Evolutionary conservation across 2,329 filamentous ascomycete species (phyloP).

Genomic region (Xylaria sp.): DNA sequence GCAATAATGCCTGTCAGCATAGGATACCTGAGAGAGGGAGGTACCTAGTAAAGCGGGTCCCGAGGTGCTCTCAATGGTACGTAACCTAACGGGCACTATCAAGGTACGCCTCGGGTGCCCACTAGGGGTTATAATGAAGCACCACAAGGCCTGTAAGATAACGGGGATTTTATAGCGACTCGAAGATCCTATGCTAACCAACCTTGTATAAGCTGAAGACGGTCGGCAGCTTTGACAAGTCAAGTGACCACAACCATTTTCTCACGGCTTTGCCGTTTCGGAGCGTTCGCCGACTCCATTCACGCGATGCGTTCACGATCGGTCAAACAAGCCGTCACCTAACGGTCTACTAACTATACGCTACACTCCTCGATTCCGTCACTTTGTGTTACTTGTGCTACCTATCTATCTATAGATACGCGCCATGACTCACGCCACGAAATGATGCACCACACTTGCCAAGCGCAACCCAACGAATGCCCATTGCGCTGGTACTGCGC

Average conservation of each 20-base stretch:
- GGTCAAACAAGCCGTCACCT: not conserved
- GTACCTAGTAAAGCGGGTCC: not conserved
- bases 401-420: conserved; percentile 9
- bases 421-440: conserved; percentile 19
- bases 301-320: not conserved
- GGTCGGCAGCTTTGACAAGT: conserved; percentile 1
- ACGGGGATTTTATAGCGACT: not conserved
- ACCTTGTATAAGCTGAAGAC: conserved; percentile 14
- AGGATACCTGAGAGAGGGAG: not conserved
- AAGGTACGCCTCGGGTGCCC: not conserved
- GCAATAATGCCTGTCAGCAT: not conserved
- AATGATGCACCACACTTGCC: not conserved
- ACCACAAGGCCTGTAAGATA: not conserved
- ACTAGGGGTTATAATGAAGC: not conserved
- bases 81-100: not conserved
- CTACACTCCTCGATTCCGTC: not conserved
- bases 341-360: not conserved
- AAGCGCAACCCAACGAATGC: not conserved
- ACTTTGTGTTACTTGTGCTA: conserved; percentile 1
- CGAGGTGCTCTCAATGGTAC: not conserved
- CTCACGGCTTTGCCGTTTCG: conserved; percentile 4
- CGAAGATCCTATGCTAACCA: conserved; percentile 11
- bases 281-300: not conserved
- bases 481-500: not conserved
- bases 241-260: conserved; percentile 3